Percentiles rank a stretch among this genome's conserved stretches.
Evolutionary conservation across 2,329 filamentous ascomycete genomes (phyloP).

Genomic region (Sclerotinia subarctica): DNA sequence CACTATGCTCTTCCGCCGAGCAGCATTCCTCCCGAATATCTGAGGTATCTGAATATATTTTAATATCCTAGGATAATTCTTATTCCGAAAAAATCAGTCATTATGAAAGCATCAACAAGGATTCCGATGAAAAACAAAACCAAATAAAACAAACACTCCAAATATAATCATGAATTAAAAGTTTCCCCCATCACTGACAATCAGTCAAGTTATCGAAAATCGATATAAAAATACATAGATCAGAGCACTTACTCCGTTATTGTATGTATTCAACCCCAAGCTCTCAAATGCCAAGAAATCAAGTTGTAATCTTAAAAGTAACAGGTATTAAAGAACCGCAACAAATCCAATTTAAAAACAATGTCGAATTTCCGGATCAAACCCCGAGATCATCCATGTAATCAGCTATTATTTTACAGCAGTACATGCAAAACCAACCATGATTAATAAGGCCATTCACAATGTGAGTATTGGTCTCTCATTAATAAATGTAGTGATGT

Average conservation of each 20-base stretch:
- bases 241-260: background rate
- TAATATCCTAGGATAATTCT: background rate
- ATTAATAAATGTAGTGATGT: background rate
- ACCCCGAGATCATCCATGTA: background rate
- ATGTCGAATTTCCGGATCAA: background rate
- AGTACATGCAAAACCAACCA: background rate
- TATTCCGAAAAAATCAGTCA: background rate
- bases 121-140: too few relatives aligned
- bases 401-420: background rate
- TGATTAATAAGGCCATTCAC: background rate
- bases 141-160: background rate
- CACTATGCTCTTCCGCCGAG: too few relatives aligned
- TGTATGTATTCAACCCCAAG: too few relatives aligned
- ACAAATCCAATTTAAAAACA: background rate
- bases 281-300: background rate
- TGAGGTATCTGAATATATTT: too few relatives aligned
- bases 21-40: too few relatives aligned
- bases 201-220: background rate
- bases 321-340: background rate
- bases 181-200: background rate
- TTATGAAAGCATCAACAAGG: background rate
- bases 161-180: background rate
- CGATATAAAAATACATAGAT: background rate
- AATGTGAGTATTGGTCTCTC: background rate
- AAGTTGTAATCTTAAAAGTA: background rate